Evolutionary conservation across 228 moss, liverwort and hornwort species (phyloP).

Genomic region (Sphagnum magellanicum): DNA sequence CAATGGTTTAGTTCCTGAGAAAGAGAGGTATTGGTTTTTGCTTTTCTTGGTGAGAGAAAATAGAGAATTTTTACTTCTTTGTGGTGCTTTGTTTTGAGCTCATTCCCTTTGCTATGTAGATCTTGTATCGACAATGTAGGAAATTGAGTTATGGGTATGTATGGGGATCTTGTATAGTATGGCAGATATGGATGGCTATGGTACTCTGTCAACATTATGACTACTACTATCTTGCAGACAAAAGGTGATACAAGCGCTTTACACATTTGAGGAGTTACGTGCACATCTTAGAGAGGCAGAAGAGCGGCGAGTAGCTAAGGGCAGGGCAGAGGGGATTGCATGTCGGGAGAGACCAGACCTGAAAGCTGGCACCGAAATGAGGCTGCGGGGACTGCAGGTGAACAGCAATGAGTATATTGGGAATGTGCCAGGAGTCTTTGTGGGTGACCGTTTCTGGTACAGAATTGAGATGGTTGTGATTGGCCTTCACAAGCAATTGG

Average conservation of each 20-base stretch:
- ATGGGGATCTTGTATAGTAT: too few relatives aligned
- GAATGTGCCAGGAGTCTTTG: conserved; percentile 34
- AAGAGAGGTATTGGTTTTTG: too few relatives aligned
- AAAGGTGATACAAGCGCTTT: conserved; percentile 14
- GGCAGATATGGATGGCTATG: too few relatives aligned
- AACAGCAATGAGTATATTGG: conserved; percentile 32
- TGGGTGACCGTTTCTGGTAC: conserved; percentile 40
- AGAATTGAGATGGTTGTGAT: conserved; percentile 50
- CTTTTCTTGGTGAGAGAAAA: too few relatives aligned
- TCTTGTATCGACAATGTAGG: too few relatives aligned
- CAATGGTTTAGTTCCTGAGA: too few relatives aligned
- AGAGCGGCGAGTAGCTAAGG: conserved; percentile 5
- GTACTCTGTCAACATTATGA: too few relatives aligned
- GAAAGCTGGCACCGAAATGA: conserved; percentile 33
- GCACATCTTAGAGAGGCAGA: conserved; percentile 17
- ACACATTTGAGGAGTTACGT: conserved; percentile 25
- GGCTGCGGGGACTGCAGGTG: conserved; percentile 20
- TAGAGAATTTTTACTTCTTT: too few relatives aligned
- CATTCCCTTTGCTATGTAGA: too few relatives aligned
- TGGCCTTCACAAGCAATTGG: conserved; percentile 42
- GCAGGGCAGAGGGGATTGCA: neutral
- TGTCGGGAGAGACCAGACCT: conserved; percentile 23
- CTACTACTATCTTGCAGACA: neutral
- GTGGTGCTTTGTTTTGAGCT: too few relatives aligned
- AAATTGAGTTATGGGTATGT: too few relatives aligned